Evolutionary conservation across 169 alveolate genomes (phyloP).

Genomic region (Babesia bovis): DNA sequence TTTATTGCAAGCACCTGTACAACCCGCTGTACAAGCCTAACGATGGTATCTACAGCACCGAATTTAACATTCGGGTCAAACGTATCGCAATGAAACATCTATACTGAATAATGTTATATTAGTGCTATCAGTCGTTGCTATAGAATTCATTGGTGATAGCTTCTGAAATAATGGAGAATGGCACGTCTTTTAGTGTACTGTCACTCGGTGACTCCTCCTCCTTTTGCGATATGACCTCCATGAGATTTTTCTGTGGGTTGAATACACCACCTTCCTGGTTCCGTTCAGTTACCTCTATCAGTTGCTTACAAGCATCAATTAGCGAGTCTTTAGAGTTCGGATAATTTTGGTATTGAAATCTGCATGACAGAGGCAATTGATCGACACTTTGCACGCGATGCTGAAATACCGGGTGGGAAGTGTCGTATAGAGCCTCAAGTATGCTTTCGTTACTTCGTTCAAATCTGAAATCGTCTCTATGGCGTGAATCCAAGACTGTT

Average conservation of each 20-base stretch:
- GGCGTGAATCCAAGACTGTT: constrained; percentile 7
- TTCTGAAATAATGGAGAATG: constrained; percentile 62
- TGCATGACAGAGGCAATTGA: not conserved
- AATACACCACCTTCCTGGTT: constrained; percentile 13
- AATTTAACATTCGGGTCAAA: constrained; percentile 45
- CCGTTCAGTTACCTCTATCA: constrained; percentile 15
- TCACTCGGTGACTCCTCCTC: not conserved
- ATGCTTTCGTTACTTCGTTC: constrained; percentile 24
- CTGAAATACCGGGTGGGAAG: constrained; percentile 62
- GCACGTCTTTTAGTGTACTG: not conserved
- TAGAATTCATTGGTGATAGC: constrained; percentile 51
- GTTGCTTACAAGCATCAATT: constrained; percentile 32
- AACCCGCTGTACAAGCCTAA: constrained; percentile 75
- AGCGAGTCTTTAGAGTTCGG: constrained; percentile 16
- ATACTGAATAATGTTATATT: constrained; percentile 52
- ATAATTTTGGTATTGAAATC: constrained; percentile 21
- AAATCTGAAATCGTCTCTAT: constrained; percentile 2
- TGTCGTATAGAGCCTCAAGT: constrained; percentile 60
- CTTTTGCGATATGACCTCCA: constrained; percentile 43
- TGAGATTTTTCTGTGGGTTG: constrained; percentile 60
- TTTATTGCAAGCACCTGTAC: constrained; percentile 73
- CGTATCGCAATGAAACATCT: constrained; percentile 67
- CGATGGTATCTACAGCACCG: constrained; percentile 20
- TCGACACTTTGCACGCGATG: constrained; percentile 5
- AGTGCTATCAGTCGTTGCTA: constrained; percentile 27